Percentiles rank a stretch among this genome's conserved stretches.
Evolutionary conservation across 2,329 filamentous ascomycete species (phyloP).

Genomic region (Coniochaeta sp.): DNA sequence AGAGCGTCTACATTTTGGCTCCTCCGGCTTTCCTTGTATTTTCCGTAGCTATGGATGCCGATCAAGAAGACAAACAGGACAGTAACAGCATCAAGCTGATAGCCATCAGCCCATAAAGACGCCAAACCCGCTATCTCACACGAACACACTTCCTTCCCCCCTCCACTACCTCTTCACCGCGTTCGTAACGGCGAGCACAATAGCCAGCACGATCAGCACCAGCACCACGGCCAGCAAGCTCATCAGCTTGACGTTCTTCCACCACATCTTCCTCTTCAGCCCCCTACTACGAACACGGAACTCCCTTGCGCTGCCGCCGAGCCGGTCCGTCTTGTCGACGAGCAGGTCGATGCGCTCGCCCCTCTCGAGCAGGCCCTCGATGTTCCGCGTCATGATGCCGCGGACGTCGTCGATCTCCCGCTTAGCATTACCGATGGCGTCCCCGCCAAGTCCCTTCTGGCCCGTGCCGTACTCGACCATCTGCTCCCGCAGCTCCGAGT

Average conservation of each 20-base stretch:
- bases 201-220: conserved; percentile 46
- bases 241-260: conserved; percentile 98
- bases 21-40: not conserved
- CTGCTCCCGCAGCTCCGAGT: conserved; percentile 65
- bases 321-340: conserved; percentile 90
- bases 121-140: not conserved
- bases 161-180: not conserved
- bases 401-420: conserved; percentile 87
- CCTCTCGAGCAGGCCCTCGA: conserved; percentile 79
- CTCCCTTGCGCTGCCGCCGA: conserved; percentile 83
- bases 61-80: not conserved
- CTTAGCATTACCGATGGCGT: conserved; percentile 77
- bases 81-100: not conserved
- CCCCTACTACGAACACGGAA: conserved; percentile 84
- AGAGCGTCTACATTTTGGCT: not conserved
- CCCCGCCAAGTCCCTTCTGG: conserved; percentile 54
- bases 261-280: conserved; percentile 94
- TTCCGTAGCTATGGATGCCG: not conserved
- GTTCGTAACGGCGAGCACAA: conserved; percentile 47
- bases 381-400: conserved; percentile 93
- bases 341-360: conserved; percentile 90
- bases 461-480: conserved; percentile 83
- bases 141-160: not conserved
- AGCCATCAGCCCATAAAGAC: not conserved
- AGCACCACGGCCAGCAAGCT: conserved; percentile 66